Conservation (phyloP, 129 eudicot genomes). For the Helianthus tuberosus region DNA sequence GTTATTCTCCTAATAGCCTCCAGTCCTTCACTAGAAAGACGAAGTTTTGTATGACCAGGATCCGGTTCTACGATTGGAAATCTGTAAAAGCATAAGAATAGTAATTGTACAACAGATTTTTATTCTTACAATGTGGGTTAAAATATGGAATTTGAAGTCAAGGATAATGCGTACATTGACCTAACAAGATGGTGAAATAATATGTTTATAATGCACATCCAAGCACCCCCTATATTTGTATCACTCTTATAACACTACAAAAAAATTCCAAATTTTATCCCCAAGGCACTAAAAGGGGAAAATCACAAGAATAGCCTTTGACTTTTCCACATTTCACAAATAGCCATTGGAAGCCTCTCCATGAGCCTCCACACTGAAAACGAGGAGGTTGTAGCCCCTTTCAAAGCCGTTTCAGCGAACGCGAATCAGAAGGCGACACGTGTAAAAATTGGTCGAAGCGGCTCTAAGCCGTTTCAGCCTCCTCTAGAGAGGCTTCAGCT, state of each 20-base stretch:
- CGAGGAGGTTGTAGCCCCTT: too few relatives aligned
- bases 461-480: too few relatives aligned
- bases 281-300: background rate
- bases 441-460: too few relatives aligned
- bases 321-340: too few relatives aligned
- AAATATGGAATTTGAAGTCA: background rate
- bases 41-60: conserved; percentile 95
- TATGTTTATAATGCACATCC: background rate
- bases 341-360: too few relatives aligned
- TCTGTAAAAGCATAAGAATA: conserved; percentile 42
- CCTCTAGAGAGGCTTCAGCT: too few relatives aligned
- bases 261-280: conserved; percentile 5
- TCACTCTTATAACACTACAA: background rate
- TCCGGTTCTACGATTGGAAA: conserved; percentile 99
- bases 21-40: conserved; percentile 84
- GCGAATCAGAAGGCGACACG: too few relatives aligned
- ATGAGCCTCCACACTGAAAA: too few relatives aligned
- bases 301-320: too few relatives aligned
- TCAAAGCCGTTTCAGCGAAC: too few relatives aligned
- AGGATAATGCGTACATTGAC: background rate
- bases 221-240: background rate
- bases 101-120: background rate
- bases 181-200: background rate
- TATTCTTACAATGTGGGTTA: background rate
- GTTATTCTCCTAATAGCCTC: conserved; percentile 87